Conservation (phyloP, 148 eudicot species). For the Oxyria digyna region DNA sequence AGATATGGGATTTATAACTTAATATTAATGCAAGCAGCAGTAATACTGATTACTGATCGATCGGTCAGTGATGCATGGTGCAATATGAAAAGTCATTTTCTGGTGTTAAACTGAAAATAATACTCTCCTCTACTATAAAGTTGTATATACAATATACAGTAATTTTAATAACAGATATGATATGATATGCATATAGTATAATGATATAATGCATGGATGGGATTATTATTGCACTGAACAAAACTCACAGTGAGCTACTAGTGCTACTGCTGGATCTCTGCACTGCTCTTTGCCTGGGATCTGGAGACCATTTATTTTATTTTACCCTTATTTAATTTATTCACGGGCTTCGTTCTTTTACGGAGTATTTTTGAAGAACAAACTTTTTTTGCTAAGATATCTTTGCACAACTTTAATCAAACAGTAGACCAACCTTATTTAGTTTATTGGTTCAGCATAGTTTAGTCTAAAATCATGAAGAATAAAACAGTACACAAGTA, state of each 20-base stretch:
- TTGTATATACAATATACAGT: neutral
- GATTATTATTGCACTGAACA: neutral
- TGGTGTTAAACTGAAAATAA: neutral
- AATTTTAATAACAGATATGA: neutral
- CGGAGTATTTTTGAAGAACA: too few relatives aligned
- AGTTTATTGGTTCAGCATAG: too few relatives aligned
- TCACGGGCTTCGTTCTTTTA: too few relatives aligned
- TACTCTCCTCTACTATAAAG: neutral
- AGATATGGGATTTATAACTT: too few relatives aligned
- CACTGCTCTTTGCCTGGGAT: constrained; percentile 1
- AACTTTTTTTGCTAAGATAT: too few relatives aligned
- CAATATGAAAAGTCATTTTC: neutral
- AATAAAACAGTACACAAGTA: too few relatives aligned
- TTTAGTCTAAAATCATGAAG: too few relatives aligned
- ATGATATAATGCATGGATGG: neutral
- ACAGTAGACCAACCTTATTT: too few relatives aligned
- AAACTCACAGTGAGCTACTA: constrained; percentile 3
- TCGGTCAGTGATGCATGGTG: neutral
- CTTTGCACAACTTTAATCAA: too few relatives aligned
- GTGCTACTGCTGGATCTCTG: neutral
- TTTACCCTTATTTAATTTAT: too few relatives aligned
- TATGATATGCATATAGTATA: neutral
- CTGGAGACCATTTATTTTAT: neutral
- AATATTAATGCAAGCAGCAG: neutral
- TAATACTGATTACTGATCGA: neutral